Conservation (phyloP, 140 eudicot genomes). For the Bidens hawaiensis region DNA sequence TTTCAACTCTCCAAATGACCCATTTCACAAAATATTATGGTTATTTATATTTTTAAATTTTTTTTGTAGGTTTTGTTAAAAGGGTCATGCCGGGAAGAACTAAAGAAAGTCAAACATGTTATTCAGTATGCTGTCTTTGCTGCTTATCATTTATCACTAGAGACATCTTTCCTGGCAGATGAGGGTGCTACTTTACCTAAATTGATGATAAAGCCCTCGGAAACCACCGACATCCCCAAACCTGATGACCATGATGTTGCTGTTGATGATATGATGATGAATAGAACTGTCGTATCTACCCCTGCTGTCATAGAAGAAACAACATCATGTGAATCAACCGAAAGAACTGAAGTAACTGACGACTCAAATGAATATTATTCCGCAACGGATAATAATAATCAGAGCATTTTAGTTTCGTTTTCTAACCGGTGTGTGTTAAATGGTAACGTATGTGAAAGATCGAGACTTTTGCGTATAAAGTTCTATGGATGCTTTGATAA, state of each 20-base stretch:
- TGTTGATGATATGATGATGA: conserved; percentile 26
- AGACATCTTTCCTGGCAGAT: conserved; percentile 91
- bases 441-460: conserved; percentile 86
- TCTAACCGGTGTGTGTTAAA: conserved; percentile 78
- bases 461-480: conserved; percentile 81
- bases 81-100: conserved; percentile 69
- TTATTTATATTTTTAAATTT: conserved; percentile 31
- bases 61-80: conserved; percentile 69
- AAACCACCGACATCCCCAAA: conserved; percentile 18
- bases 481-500: conserved; percentile 91
- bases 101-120: conserved; percentile 82
- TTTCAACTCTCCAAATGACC: background rate
- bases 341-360: conserved; percentile 32
- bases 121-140: conserved; percentile 93
- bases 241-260: conserved; percentile 30
- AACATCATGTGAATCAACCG: conserved; percentile 23
- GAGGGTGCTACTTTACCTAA: conserved; percentile 97
- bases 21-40: too few relatives aligned
- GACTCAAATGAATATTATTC: conserved; percentile 46
- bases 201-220: conserved; percentile 34
- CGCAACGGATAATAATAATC: conserved; percentile 53
- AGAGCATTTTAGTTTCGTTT: conserved; percentile 87
- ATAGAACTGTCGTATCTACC: conserved; percentile 20
- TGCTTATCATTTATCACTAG: conserved; percentile 88
- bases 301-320: conserved; percentile 22